Percentiles rank a stretch among this genome's conserved stretches.
These are phyloP conservation scores for Pneumocystis wakefieldiae DNA, from an alignment of 1,139 yeast species.

Conservation along the genomic window DNA sequence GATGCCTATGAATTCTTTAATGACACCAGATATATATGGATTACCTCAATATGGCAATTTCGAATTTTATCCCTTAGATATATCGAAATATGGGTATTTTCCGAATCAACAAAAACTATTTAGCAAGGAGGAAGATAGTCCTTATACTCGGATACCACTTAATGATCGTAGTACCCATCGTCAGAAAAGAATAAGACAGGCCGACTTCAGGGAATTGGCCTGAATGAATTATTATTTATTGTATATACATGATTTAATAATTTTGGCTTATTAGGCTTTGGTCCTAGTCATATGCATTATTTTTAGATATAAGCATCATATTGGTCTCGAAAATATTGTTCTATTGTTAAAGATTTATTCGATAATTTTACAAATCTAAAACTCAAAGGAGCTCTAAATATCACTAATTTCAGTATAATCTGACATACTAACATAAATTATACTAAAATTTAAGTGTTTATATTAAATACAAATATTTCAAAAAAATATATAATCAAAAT, in stretches of 20 bases:
- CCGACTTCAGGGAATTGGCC: background rate
- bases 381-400: background rate
- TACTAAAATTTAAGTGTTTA: background rate
- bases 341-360: background rate
- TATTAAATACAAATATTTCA: background rate
- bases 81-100: slow-evolving; percentile 4
- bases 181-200: background rate
- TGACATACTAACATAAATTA: background rate
- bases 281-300: background rate
- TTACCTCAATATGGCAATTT: slow-evolving; percentile 3
- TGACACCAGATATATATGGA: slow-evolving; percentile 11
- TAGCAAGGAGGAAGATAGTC: slow-evolving; percentile 16
- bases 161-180: background rate
- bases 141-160: slow-evolving; percentile 14
- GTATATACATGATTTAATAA: background rate
- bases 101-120: slow-evolving; percentile 14
- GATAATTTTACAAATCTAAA: background rate
- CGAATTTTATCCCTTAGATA: slow-evolving; percentile 3
- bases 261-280: background rate
- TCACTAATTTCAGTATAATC: background rate
- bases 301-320: background rate
- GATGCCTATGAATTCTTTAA: slow-evolving; percentile 12
- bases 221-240: background rate
- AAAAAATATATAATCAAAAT: background rate
- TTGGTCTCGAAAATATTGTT: background rate